Conservation (phyloP, 345 rosid species). For the Barbarea vulgaris region DNA sequence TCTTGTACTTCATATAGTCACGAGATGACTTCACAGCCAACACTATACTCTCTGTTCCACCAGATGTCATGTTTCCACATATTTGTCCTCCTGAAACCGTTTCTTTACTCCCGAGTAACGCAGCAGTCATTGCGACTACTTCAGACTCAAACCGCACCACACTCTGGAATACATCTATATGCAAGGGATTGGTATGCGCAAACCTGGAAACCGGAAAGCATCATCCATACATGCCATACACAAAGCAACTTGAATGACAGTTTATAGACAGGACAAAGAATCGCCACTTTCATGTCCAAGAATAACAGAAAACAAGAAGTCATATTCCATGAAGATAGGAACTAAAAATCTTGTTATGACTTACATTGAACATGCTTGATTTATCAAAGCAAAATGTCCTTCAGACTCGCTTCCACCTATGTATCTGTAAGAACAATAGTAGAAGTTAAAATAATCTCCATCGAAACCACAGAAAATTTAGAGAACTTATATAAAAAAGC, state of each 20-base stretch:
- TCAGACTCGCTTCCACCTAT: conserved; percentile 86
- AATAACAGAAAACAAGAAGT: background rate
- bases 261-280: background rate
- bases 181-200: conserved; percentile 95
- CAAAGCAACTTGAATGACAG: background rate
- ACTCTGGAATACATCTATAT: conserved; percentile 84
- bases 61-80: conserved; percentile 99
- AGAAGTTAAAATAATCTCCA: background rate
- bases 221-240: conserved; percentile 22
- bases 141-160: conserved; percentile 89
- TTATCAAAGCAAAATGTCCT: conserved; percentile 92
- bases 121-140: conserved; percentile 96
- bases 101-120: conserved; percentile 73
- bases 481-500: background rate
- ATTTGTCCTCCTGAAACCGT: conserved; percentile 77
- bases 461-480: background rate
- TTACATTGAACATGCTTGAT: conserved; percentile 96
- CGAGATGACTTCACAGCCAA: conserved; percentile 93
- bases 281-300: background rate
- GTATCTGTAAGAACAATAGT: conserved; percentile 55
- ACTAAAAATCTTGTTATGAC: conserved; percentile 38
- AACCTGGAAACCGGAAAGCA: conserved; percentile 74
- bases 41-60: conserved; percentile 96
- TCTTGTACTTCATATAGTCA: conserved; percentile 86
- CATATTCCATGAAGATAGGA: background rate